A percentile compares a stretch with the other conserved stretches of the same genome.
Conservation (phyloP, 345 rosid species). For the Brassica carinata region DNA sequence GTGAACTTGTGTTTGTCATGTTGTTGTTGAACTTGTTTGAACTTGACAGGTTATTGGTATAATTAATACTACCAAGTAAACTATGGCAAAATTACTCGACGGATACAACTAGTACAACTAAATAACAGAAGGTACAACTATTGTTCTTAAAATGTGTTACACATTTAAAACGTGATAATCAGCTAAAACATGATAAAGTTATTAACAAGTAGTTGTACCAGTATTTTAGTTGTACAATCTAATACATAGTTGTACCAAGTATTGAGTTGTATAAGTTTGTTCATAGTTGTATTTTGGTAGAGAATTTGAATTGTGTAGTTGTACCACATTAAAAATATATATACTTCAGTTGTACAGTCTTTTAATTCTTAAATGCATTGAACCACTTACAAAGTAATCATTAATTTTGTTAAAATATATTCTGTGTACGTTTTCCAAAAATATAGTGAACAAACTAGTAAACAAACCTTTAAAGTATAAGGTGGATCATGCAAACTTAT, state of each 20-base stretch:
- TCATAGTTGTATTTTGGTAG: background rate
- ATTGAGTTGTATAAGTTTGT: background rate
- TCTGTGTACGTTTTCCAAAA: background rate
- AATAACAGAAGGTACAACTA: background rate
- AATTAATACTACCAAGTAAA: background rate
- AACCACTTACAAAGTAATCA: background rate
- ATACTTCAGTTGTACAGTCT: background rate
- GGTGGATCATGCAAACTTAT: background rate
- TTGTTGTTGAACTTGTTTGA: no score
- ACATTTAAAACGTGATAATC: background rate
- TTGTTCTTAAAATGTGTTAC: background rate
- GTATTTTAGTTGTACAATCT: background rate
- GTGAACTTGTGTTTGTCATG: background rate
- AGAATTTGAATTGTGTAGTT: background rate
- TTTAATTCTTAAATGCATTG: background rate
- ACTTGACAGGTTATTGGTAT: background rate
- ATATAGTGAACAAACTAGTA: background rate
- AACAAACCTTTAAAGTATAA: background rate
- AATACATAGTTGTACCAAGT: background rate
- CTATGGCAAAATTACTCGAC: background rate
- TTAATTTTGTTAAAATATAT: no score
- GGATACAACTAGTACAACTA: background rate
- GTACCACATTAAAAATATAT: background rate
- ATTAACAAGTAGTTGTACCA: background rate
- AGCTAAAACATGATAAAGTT: background rate